phyloP scores from a whole-genome alignment of 1,139 yeast species.

The Geotrichum phurueaensis region DNA sequence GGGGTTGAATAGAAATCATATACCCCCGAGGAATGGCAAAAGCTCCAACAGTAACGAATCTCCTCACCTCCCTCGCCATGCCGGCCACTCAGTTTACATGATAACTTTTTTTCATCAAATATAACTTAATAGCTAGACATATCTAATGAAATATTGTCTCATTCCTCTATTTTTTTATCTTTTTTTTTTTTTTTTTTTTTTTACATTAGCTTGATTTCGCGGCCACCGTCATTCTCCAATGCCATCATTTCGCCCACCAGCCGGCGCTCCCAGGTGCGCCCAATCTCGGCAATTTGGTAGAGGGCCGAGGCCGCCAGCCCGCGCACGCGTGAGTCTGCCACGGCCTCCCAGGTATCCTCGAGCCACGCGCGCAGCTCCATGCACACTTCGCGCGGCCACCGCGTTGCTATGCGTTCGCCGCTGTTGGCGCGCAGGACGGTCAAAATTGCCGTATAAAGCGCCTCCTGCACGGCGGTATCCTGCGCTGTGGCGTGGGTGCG shows the following conservation, averaged over 20 bases:
- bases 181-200: background rate
- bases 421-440: constrained; percentile 31
- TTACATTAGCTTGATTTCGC: constrained; percentile 8
- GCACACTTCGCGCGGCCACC: constrained; percentile 33
- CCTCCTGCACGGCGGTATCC: constrained; percentile 6
- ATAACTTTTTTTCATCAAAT: background rate
- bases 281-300: constrained; percentile 37
- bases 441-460: constrained; percentile 14
- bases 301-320: constrained; percentile 50
- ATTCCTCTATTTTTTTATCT: background rate
- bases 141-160: background rate
- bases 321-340: constrained; percentile 40
- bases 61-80: background rate
- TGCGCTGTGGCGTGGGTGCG: constrained; percentile 11
- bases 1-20: constrained; percentile 25
- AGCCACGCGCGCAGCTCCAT: constrained; percentile 41
- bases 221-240: constrained; percentile 17
- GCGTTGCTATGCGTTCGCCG: constrained; percentile 36
- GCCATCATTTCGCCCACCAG: constrained; percentile 26
- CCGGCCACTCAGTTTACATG: background rate
- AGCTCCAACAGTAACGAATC: constrained; percentile 10
- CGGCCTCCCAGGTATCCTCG: constrained; percentile 40
- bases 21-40: constrained; percentile 31
- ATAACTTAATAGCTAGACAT: background rate
- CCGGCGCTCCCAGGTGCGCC: constrained; percentile 28